A percentile compares a stretch with the other conserved stretches of the same genome.
Evolutionary conservation across 495 filamentous ascomycete species (phyloP).

Genomic region (Annulohypoxylon moriforme): DNA sequence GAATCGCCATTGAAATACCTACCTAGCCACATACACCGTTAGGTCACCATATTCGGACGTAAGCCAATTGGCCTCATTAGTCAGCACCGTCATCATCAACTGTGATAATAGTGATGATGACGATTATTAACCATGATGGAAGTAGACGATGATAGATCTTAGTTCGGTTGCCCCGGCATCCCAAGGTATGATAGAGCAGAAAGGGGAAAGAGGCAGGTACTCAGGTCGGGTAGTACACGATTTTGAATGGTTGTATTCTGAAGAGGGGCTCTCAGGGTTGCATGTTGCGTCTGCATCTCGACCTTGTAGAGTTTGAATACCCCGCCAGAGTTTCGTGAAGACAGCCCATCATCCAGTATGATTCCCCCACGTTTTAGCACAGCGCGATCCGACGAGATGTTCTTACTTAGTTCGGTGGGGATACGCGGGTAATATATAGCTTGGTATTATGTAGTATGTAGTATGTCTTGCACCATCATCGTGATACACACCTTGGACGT

Average conservation of each 20-base stretch:
- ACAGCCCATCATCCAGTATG: slow-evolving; percentile 47
- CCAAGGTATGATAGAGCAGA: background rate
- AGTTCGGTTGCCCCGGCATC: slow-evolving; percentile 21
- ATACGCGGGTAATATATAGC: slow-evolving; percentile 23
- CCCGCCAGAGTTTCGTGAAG: slow-evolving; percentile 42
- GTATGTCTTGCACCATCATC: slow-evolving; percentile 26
- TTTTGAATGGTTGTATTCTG: slow-evolving; percentile 40
- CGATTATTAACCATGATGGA: background rate
- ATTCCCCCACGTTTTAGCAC: slow-evolving; percentile 53
- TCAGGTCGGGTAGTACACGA: slow-evolving; percentile 29
- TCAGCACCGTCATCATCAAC: slow-evolving; percentile 13
- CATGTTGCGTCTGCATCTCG: slow-evolving; percentile 29
- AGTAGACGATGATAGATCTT: slow-evolving; percentile 11
- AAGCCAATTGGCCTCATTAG: slow-evolving; percentile 23
- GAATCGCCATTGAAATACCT: slow-evolving; percentile 11
- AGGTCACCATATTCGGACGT: slow-evolving; percentile 21
- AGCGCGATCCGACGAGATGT: slow-evolving; percentile 41
- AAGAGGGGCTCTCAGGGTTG: slow-evolving; percentile 34
- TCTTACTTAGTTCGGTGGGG: slow-evolving; percentile 37
- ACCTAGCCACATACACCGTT: slow-evolving; percentile 1
- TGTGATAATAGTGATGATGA: background rate
- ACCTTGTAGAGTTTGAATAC: slow-evolving; percentile 41
- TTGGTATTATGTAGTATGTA: slow-evolving; percentile 9
- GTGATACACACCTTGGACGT: slow-evolving; percentile 7
- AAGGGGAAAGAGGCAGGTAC: slow-evolving; percentile 1